Evolutionary conservation across 768 basidiomycete species (phyloP), one percentile per base, ranked within the genome.

Genomic region (Mycena vulgaris): DNA sequence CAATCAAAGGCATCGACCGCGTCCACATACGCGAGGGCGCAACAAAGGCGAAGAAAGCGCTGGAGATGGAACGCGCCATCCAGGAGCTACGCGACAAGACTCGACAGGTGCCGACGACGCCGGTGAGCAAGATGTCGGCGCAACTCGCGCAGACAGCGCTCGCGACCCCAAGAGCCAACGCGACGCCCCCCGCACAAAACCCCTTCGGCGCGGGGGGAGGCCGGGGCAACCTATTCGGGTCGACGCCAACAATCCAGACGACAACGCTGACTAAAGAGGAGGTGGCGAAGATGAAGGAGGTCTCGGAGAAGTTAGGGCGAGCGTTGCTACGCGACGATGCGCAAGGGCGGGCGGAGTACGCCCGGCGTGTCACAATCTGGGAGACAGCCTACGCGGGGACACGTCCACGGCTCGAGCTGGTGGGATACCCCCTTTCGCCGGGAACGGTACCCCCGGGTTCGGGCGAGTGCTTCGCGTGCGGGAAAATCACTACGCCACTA

Each of bases 391-490:
- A 66, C 48, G 19, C 35, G 5, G 21, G 5, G 25, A 28, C 3
- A 1, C 27, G 52, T 10, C 30, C 28, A 25, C 21, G n/a, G 2
- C n/a, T 53, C 0, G 63, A 69, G 21, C 40, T 25, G 14, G 51
- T 48, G 25, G 71, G 71, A 1, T 73, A 57, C 30, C 71, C 71
- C 3, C 48, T 73, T 9, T 25, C 23, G 16, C 71, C 68, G 42
- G 63, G 68, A 1, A 66, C 61, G 9, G 49, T 28, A 2, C 28
- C 51, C 11, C 56, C 61, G 19, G 5, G 28, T n/a, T 56, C 62
- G 6, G 68, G 71, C 0, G 71, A 73, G 31, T 73, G 71, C 42
- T 73, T 30, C 64, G 42, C 17, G 6, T 73, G 67, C 59, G 68
- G 68, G n/a, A 56, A 61, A 28, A 16, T 69, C 51, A 51, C 61